Conservation (phyloP, 371 early-diverging fungal genomes). For the Coemansia sp. region DNA sequence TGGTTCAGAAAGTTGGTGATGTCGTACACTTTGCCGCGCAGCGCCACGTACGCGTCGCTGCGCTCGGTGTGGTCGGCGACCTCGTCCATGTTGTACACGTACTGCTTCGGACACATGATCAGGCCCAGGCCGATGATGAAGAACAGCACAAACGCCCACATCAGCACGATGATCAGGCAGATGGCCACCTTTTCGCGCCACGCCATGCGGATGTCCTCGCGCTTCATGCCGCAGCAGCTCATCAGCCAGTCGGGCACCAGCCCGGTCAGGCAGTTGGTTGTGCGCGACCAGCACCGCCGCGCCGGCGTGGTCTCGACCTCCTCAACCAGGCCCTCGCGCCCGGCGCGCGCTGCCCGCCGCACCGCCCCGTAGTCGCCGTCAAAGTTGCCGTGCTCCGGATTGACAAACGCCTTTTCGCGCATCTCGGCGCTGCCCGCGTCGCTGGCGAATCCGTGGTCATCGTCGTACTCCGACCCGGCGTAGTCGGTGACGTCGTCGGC, state of each 20-base stretch:
- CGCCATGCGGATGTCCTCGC: slow-evolving; percentile 88
- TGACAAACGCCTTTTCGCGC: slow-evolving; percentile 1
- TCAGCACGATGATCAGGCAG: slow-evolving; percentile 80
- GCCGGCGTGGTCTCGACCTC: slow-evolving; percentile 59
- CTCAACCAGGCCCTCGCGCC: slow-evolving; percentile 31
- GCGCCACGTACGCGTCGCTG: slow-evolving; percentile 57
- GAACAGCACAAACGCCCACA: slow-evolving; percentile 81
- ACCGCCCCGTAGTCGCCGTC: slow-evolving; percentile 32
- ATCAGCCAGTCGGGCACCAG: slow-evolving; percentile 69
- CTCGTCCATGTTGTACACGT: slow-evolving; percentile 58
- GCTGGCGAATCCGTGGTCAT: slow-evolving; percentile 1
- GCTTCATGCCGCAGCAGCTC: slow-evolving; percentile 72
- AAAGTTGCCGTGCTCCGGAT: slow-evolving; percentile 31
- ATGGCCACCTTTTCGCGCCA: slow-evolving; percentile 97
- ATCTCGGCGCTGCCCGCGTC: neutral
- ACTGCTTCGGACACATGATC: slow-evolving; percentile 74
- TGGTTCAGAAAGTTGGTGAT: slow-evolving; percentile 63
- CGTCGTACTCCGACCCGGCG: slow-evolving; percentile 10
- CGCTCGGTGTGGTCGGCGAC: slow-evolving; percentile 33
- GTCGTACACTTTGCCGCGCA: slow-evolving; percentile 80
- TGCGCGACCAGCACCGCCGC: slow-evolving; percentile 69
- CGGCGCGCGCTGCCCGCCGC: slow-evolving; percentile 3
- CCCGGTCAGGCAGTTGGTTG: slow-evolving; percentile 72
- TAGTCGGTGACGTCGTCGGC: slow-evolving; percentile 23
- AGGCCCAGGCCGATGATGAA: slow-evolving; percentile 86